Evolutionary conservation across 257 asterid genomes (phyloP).

Genomic region (Vinca minor): DNA sequence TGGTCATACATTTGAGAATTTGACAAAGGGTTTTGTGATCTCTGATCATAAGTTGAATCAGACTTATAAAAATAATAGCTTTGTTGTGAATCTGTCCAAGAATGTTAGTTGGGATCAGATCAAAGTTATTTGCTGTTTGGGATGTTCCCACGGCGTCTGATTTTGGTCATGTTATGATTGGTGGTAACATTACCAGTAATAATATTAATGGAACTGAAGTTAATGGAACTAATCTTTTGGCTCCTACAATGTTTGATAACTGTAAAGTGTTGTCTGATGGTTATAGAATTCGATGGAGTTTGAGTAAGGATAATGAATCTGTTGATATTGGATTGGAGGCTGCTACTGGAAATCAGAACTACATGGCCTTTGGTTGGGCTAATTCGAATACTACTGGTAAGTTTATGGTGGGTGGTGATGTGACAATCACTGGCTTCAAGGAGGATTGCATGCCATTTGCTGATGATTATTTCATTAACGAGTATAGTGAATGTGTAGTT

Average conservation of each 20-base stretch:
- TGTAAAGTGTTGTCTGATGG: slow-evolving; percentile 59
- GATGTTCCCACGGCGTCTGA: slow-evolving; percentile 80
- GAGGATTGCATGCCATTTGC: slow-evolving; percentile 71
- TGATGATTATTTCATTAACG: slow-evolving; percentile 70
- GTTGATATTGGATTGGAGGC: slow-evolving; percentile 88
- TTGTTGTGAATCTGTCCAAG: slow-evolving; percentile 46
- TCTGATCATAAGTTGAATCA: slow-evolving; percentile 60
- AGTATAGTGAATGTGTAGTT: slow-evolving; percentile 70
- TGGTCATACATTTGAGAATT: slow-evolving; percentile 60
- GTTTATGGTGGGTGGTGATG: slow-evolving; percentile 86
- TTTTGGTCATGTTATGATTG: slow-evolving; percentile 69
- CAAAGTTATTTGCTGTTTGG: slow-evolving; percentile 68
- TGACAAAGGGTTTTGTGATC: slow-evolving; percentile 60
- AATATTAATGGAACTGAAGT: too few species aligned
- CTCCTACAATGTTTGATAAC: slow-evolving; percentile 60
- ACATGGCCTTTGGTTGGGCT: slow-evolving; percentile 99
- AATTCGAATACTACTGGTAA: slow-evolving; percentile 52
- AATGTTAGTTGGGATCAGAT: slow-evolving; percentile 82
- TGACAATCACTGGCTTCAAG: slow-evolving; percentile 68
- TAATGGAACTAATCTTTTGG: slow-evolving; percentile 16
- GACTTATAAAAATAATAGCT: slow-evolving; percentile 58
- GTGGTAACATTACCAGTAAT: slow-evolving; percentile 15
- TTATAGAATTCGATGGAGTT: slow-evolving; percentile 77
- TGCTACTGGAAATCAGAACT: slow-evolving; percentile 50
- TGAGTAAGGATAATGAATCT: slow-evolving; percentile 32